Evolutionary conservation across 2,329 filamentous ascomycete species (phyloP).

Genomic region (Sporothrix inflata): DNA sequence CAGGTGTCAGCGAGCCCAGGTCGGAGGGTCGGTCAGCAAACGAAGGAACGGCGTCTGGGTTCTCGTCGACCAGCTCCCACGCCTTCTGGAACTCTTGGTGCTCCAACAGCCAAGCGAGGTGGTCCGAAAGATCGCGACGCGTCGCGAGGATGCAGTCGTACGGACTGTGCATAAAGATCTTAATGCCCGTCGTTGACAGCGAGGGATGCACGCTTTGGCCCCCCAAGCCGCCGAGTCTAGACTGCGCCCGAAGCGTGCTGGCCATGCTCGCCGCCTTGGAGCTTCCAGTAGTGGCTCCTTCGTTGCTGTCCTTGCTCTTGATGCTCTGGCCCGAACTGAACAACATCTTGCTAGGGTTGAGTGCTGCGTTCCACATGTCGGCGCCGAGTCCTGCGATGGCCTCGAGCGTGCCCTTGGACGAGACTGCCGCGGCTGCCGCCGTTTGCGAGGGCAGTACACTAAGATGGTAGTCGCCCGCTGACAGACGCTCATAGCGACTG

Average conservation of each 20-base stretch:
- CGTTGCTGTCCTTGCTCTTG: conserved; percentile 62
- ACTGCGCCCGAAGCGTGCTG: conserved; percentile 40
- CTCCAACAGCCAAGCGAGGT: conserved; percentile 82
- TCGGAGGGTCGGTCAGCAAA: conserved; percentile 43
- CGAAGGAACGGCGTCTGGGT: conserved; percentile 70
- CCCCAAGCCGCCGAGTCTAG: not conserved
- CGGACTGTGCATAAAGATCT: conserved; percentile 94
- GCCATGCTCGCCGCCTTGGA: conserved; percentile 38
- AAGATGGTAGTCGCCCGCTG: conserved; percentile 89
- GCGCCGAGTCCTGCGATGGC: conserved; percentile 71
- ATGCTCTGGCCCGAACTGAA: conserved; percentile 88
- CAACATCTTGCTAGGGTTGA: conserved; percentile 76
- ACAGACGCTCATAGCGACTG: conserved; percentile 82
- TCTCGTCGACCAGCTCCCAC: conserved; percentile 86
- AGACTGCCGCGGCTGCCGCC: conserved; percentile 65
- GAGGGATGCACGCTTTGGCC: conserved; percentile 52
- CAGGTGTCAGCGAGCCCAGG: conserved; percentile 45
- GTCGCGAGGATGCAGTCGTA: conserved; percentile 95
- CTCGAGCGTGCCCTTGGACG: conserved; percentile 75
- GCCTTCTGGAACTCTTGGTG: conserved; percentile 80
- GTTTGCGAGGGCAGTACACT: conserved; percentile 75
- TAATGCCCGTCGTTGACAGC: conserved; percentile 58
- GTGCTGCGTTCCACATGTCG: conserved; percentile 87
- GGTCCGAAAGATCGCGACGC: conserved; percentile 82
- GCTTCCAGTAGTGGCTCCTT: conserved; percentile 50